A percentile compares a stretch with the other conserved stretches of the same genome.
Evolutionary conservation across 1,284 basidiomycete genomes (phyloP).

Genomic region (Cryptococcus sp.): DNA sequence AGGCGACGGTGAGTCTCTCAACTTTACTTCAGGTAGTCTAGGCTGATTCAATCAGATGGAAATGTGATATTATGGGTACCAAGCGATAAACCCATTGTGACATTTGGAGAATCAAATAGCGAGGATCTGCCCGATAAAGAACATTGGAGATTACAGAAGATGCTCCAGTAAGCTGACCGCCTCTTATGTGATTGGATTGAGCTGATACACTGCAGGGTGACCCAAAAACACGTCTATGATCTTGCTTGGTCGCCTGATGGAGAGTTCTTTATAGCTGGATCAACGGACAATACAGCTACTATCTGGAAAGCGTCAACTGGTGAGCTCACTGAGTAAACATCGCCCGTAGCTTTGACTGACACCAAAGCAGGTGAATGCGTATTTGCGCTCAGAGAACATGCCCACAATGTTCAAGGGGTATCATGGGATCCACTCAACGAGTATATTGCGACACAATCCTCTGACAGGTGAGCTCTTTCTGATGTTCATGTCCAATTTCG

Average conservation of each 20-base stretch:
- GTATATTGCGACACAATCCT: conserved; percentile 90
- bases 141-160: conserved; percentile 86
- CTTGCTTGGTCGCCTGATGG: conserved; percentile 95
- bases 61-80: conserved; percentile 95
- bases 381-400: conserved; percentile 60
- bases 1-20: conserved; percentile 72
- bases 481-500: not conserved
- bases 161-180: conserved; percentile 62
- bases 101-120: conserved; percentile 69
- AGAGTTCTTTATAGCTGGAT: conserved; percentile 87
- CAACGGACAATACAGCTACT: conserved; percentile 86
- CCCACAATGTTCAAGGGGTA: conserved; percentile 92
- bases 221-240: conserved; percentile 93
- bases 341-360: conserved; percentile 5
- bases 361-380: conserved; percentile 39
- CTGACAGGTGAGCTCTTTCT: conserved; percentile 59
- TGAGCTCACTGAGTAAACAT: conserved; percentile 11
- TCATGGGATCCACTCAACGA: conserved; percentile 94
- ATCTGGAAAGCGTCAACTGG: conserved; percentile 45
- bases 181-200: not conserved
- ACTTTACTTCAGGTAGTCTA: not conserved
- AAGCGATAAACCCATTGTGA: conserved; percentile 65
- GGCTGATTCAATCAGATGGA: conserved; percentile 61
- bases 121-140: conserved; percentile 90
- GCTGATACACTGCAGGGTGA: conserved; percentile 45